Evolutionary conservation across 305 asterid genomes (phyloP).

Genomic region (Fraxinus albicans): DNA sequence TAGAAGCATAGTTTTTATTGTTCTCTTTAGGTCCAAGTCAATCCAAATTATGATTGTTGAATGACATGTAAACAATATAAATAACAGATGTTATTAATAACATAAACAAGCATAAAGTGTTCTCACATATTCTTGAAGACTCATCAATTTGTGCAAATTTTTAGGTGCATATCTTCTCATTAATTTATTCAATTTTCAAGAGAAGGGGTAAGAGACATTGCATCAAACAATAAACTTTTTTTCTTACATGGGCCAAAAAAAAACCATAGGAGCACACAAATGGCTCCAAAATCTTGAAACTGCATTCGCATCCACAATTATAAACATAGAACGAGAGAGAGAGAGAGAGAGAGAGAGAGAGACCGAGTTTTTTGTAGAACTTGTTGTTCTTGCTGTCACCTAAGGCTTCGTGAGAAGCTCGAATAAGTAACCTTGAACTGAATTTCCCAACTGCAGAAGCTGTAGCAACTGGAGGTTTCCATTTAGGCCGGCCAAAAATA

Average conservation of each 20-base stretch:
- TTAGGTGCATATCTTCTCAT: not conserved
- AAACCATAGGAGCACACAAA: not conserved
- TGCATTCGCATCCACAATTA: not conserved
- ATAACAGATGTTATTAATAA: not conserved
- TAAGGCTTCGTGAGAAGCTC: slow-evolving; percentile 52
- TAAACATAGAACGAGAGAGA: not conserved
- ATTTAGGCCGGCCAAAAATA: not conserved
- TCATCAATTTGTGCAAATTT: not conserved
- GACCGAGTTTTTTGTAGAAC: slow-evolving; percentile 68
- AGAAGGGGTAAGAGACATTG: not conserved
- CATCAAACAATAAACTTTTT: not conserved
- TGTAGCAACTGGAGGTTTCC: not conserved
- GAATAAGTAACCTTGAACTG: slow-evolving; percentile 32
- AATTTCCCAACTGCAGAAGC: slow-evolving; percentile 14
- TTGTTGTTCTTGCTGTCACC: slow-evolving; percentile 51
- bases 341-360: slow-evolving; percentile 33
- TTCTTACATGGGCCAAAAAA: not conserved
- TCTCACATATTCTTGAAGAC: not conserved
- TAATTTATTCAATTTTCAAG: not conserved
- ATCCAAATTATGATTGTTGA: not conserved
- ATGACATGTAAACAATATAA: not conserved
- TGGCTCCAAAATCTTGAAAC: not conserved
- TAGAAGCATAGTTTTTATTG: not conserved
- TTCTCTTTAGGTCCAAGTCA: not conserved
- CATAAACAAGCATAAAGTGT: not conserved